Evolutionary conservation across 345 rosid species (phyloP).

Genomic region (Aurinia saxatilis): DNA sequence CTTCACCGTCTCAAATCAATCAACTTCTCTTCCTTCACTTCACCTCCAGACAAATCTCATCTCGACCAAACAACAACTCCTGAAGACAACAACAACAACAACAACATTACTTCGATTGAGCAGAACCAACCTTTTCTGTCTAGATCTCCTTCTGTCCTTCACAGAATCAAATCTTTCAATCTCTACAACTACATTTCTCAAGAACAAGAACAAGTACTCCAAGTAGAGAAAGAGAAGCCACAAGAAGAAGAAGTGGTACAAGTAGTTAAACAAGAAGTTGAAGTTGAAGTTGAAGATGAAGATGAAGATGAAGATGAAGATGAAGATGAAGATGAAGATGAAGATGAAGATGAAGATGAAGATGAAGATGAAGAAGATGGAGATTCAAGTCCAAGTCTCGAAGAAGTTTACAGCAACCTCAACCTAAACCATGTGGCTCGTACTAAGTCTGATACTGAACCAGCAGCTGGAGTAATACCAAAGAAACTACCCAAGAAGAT

Average conservation of each 20-base stretch:
- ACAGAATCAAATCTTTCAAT: constrained; percentile 57
- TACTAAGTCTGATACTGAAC: constrained; percentile 57
- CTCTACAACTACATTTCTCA: constrained; percentile 47
- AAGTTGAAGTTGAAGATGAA: no score
- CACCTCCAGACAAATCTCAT: constrained; percentile 41
- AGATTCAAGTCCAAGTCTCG: constrained; percentile 37
- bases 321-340: no score
- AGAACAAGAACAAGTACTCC: constrained; percentile 14
- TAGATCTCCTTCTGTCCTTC: constrained; percentile 67
- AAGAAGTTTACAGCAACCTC: constrained; percentile 48
- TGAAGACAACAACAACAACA: constrained; percentile 7
- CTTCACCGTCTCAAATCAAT: constrained; percentile 66
- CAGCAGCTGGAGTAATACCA: constrained; percentile 43
- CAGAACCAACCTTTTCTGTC: constrained; percentile 24
- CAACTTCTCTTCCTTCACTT: constrained; percentile 37
- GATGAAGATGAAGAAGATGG: constrained; percentile 21
- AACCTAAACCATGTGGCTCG: constrained; percentile 33
- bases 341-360: neutral
- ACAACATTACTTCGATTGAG: constrained; percentile 11
- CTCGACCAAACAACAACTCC: constrained; percentile 20
- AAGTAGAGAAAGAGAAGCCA: no score
- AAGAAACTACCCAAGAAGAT: constrained; percentile 63
- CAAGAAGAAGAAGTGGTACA: no score
- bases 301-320: constrained; percentile 21
- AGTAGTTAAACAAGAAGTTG: no score